Base-by-base conservation (phyloP, 177 flowering plant species). In the Tripterygium wilfordii region DNA sequence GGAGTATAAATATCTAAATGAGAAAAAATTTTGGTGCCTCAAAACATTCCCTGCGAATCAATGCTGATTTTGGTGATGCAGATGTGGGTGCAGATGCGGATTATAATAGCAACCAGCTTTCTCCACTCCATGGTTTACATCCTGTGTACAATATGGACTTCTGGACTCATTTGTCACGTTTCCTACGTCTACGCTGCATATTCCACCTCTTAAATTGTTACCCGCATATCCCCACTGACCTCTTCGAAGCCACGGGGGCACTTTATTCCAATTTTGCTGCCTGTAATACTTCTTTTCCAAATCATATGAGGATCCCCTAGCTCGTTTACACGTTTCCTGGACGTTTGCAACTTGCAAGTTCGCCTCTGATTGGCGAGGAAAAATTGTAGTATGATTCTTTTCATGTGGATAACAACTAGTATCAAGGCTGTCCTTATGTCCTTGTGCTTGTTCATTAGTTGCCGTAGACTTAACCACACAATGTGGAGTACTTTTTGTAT, bases 241-340 rank as follows among this genome's bases (percentile, higher is more conserved):
- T 65, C 71, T 62, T 54, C 75, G 48, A 10, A 57, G 12, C 88
- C 86, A 74, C 9, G 87, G 89, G 13, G 82, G 75, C 14, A 54
- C 51, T 22, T 57, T 58, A 48, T 71, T 76, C 80, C 72, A 64
- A 49, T 78, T 89, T 58, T 76, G 83, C 69, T 81, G 91, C 62
- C 72, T 70, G 49, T 78, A 78, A 63, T 68, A 74, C 49, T 71
- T 78, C 69, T 63, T 71, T 24, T 82, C 81, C 60, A 80, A 47
- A 59, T 54, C 71, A 56, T 59, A 18, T 3, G 78, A 63, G 15
- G 63, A 32, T 17, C 49, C 66, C 48, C 71, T 77, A 31, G 32
- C 45, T 42, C 60, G 61, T 35, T 71, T 64, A 33, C 47, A 39
- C 22, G 25, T 15, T 12, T 54, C 53, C 25, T 65, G 65, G 49